A percentile compares a stretch with the other conserved stretches of the same genome.
phyloP scores from a whole-genome alignment of 257 asterid genomes.

The Primulina eburnea region DNA sequence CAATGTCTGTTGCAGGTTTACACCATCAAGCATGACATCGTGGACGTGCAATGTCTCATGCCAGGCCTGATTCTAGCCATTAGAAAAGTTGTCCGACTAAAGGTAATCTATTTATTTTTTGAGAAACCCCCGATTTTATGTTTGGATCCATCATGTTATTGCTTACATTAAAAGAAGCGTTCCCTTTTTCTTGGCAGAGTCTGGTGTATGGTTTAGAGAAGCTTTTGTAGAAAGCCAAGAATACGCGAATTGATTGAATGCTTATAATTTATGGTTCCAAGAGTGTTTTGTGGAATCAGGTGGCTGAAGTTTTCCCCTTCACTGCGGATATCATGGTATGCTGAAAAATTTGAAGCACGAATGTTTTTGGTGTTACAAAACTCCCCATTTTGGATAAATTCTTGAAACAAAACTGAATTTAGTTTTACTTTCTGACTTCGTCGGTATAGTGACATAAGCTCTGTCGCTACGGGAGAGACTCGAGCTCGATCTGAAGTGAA shows the following conservation, averaged over 20 bases:
- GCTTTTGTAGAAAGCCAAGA: constrained; percentile 25
- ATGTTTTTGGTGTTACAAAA: too few species aligned
- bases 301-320: too few species aligned
- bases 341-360: too few species aligned
- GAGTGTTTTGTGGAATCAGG: too few species aligned
- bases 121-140: not conserved
- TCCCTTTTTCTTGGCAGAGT: constrained; percentile 28
- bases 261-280: too few species aligned
- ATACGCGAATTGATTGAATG: not conserved
- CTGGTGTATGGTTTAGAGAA: constrained; percentile 55
- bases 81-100: constrained; percentile 81
- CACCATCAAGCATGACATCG: constrained; percentile 74
- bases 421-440: too few species aligned
- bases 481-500: too few species aligned
- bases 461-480: too few species aligned
- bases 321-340: too few species aligned
- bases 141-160: constrained; percentile 5
- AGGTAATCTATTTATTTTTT: constrained; percentile 37
- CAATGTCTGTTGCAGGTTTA: constrained; percentile 48
- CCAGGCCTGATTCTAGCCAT: constrained; percentile 81
- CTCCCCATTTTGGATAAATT: too few species aligned
- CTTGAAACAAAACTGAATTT: too few species aligned
- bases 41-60: constrained; percentile 71
- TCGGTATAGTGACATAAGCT: too few species aligned
- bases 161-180: not conserved